Base-by-base conservation (phyloP, 495 filamentous ascomycete genomes). In the Parachaetomium inaequale region DNA sequence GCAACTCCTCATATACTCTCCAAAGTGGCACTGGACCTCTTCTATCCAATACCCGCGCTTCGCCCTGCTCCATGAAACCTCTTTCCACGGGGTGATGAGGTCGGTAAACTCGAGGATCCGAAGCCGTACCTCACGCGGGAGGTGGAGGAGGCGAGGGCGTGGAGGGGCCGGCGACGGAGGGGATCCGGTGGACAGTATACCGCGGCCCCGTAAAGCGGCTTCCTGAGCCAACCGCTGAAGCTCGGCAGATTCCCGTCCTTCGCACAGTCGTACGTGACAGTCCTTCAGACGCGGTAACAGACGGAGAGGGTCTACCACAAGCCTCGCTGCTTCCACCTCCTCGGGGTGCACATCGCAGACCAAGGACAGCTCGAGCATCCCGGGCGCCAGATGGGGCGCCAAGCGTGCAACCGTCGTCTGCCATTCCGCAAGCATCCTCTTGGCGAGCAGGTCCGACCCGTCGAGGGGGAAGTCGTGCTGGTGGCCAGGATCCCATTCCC, bases 71-170 rank as follows among this genome's bases (percentile, higher is more conserved):
- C 10, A 14, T 40, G 7, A 55, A n/a, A n/a, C 59, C 31, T 62
- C 59, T 23, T 47, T 55, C 15, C 51, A 36, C 4, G 51, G 59
- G 4, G 59, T 56, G 21, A 62, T 43, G 29, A 62, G 59, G 21
- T 62, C 59, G 21, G 59, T 62, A 17, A 56, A 56, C 36, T 55
- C 29, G 12, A 62, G 52, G 11, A 62, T 62, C 0, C 29, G 59
- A 10, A 55, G 59, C n/a, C 51, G 59, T 12, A 62, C 11, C 42
- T 62, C 59, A 4, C 2, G 40, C 17, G 59, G 59, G 21, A 62
- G 59, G 28, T 28, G 14, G 51, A 55, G n/a, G 14, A 56, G 52
- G 14, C 31, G 28, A 28, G n/a, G 19, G 19, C n/a, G 40, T 7
- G 8, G 40, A 43, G 12, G n/a, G 10, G 23, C 36, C 38, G 19